Base-by-base conservation (phyloP, 2,329 filamentous ascomycete genomes). In the Pseudocercospora vitis region DNA sequence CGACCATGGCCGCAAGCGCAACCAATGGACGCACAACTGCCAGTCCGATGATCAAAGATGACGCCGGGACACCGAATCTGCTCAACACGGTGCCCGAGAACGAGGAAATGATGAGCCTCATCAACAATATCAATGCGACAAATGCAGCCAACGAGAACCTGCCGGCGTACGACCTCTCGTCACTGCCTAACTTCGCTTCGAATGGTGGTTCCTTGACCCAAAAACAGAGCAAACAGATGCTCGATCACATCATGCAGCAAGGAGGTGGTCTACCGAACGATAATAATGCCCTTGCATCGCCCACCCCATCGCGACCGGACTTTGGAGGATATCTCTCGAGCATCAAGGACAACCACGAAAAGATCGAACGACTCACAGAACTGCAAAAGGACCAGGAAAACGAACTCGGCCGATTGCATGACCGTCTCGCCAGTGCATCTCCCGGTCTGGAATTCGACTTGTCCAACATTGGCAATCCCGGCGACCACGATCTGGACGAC, bases 301-400 rank as follows among this genome's bases (percentile, higher is more conserved):
- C 81, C 3, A 76, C 72, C 9, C 75, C 81, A 0, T 81, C 81
- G 0, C 12, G 24, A 14, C 21, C 28, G 9, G 72, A 76, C 1
- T 78, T 82, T 71, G 78, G 80, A 1, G 74, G 76, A 11, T 44
- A 49, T 19, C 74, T 89, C 16, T 78, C 81, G 47, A 79, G 85
- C 32, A 81, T 94, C 57, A 81, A 79, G 40, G 81, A 81, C 56
- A 91, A 87, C 3, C 81, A 87, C 57, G 78, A 86, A 11, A 88
- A 95, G 58, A 81, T 96, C 23, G 88, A 94, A 48, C 81, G 87
- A 24, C 78, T 97, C 2, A 83, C 89, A 58, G 86, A 85, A 37
- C 77, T 96, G 64, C 89, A 95, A 67, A 82, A 83, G 19, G 85
- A 92, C 55, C 91, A 96, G 65, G 85, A 87, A 56, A 80, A 58